Evolutionary conservation across 352 stramenopile species (phyloP).

Genomic region (Phytopythium boreale): DNA sequence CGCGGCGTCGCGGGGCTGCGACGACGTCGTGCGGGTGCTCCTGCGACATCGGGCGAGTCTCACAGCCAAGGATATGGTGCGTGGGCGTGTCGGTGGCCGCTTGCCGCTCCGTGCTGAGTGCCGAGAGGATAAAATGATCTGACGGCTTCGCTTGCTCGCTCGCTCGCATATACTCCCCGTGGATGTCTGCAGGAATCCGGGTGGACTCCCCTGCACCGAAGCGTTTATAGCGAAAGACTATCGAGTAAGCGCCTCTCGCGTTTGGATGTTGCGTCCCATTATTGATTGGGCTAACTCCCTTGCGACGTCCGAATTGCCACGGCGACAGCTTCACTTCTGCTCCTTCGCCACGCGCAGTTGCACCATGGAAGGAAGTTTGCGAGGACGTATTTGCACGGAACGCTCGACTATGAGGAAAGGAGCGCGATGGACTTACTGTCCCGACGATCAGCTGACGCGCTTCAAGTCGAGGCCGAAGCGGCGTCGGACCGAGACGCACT

Average conservation of each 20-base stretch:
- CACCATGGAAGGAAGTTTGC: constrained; percentile 47
- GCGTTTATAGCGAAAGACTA: constrained; percentile 62
- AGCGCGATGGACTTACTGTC: constrained; percentile 71
- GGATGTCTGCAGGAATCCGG: constrained; percentile 60
- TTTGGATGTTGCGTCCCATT: background rate
- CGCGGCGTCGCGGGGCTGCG: constrained; percentile 48
- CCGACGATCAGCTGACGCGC: constrained; percentile 5
- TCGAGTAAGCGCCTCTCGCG: constrained; percentile 40
- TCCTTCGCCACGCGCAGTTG: constrained; percentile 58
- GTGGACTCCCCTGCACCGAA: constrained; percentile 78
- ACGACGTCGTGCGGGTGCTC: constrained; percentile 51
- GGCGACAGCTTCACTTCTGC: constrained; percentile 51
- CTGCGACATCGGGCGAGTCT: constrained; percentile 52
- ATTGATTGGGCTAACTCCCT: background rate
- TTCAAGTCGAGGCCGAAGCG: constrained; percentile 11
- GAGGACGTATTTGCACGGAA: constrained; percentile 49
- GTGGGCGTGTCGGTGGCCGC: constrained; percentile 27
- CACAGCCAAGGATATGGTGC: constrained; percentile 56
- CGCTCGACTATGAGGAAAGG: constrained; percentile 44
- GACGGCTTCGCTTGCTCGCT: constrained; percentile 5
- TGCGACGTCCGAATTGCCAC: background rate
- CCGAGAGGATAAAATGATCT: background rate
- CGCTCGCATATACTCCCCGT: background rate
- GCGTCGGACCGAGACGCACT: background rate
- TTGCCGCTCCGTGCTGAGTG: background rate